Base-by-base conservation (phyloP, 176 grass and related monocot genomes). In the Neostapfia colusana region DNA sequence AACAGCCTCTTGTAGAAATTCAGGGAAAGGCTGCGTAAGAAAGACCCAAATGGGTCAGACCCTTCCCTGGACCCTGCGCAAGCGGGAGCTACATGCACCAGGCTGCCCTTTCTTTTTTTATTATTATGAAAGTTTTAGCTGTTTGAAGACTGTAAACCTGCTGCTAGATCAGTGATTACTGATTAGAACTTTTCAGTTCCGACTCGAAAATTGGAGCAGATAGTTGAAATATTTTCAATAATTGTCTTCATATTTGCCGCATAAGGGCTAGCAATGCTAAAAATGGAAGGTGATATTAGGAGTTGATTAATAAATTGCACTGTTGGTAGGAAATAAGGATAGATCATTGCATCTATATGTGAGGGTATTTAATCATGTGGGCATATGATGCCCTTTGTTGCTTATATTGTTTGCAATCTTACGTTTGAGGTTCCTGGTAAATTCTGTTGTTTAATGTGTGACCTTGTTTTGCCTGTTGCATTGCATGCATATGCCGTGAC, bases 121-220 rank as follows among this genome's bases (percentile, higher is more conserved):
- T n/a, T 6, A 34, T 27, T 69, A 41, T 26, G 55, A 58, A 36
- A 55, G n/a, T 46, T 26, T 82, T 77, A 58, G 36, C 58, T 51
- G 43, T 72, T 81, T 71, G 17, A 87, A 78, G 71, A 53, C 1
- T 43, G 12, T 60, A 48, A 7, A 4, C 5, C 24, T 54, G 24
- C 38, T 79, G 35, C 53, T 62, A 75, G 38, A 23, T 72, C 26
- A 45, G 23, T 16, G 31, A 16, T 73, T n/a, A n/a, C n/a, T n/a
- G n/a, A n/a, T n/a, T 44, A 23, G 11, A 20, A 8, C 50, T 42
- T 50, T 70, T 42, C 9, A 44, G 8, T 55, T 51, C 14, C 34
- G 16, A 31, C 36, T 49, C 2, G 38, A 58, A 40, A 75, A 38
- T 36, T 60, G 0, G 34, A 31, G 20, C 28, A 31, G 31, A 2